These are phyloP conservation scores for Tephrocybe sp. DNA, from an alignment of 768 basidiomycete species.

Conservation along the genomic window DNA sequence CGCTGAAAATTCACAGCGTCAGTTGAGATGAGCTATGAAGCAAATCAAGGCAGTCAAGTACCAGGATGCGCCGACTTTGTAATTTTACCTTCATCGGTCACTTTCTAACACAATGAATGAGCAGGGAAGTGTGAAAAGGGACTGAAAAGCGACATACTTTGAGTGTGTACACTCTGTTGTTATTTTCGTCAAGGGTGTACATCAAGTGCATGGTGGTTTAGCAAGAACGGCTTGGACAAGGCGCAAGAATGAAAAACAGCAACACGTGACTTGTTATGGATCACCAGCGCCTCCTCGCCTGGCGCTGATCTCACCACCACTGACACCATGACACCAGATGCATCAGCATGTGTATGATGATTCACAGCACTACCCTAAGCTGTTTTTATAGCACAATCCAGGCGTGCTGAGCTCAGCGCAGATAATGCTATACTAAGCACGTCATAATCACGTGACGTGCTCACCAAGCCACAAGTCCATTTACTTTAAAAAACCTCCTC, in stretches of 20 bases:
- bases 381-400: too few species aligned
- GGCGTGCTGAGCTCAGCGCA: too few species aligned
- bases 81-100: constrained; percentile 73
- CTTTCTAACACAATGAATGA: constrained; percentile 57
- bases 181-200: constrained; percentile 80
- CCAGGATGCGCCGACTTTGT: constrained; percentile 98
- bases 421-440: constrained; percentile 6
- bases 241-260: background rate
- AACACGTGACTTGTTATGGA: constrained; percentile 8
- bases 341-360: too few species aligned
- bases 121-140: background rate
- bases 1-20: constrained; percentile 44
- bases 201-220: constrained; percentile 87
- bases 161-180: constrained; percentile 88
- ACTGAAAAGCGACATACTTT: constrained; percentile 51
- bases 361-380: too few species aligned
- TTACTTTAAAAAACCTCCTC: constrained; percentile 3
- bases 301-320: too few species aligned
- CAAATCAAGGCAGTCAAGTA: constrained; percentile 31
- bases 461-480: constrained; percentile 11
- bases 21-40: constrained; percentile 3
- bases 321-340: too few species aligned
- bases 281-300: background rate
- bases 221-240: background rate
- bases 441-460: constrained; percentile 16